phyloP scores from a whole-genome alignment of 2,329 filamentous ascomycete genomes.

The Grosmannia clavigera region DNA sequence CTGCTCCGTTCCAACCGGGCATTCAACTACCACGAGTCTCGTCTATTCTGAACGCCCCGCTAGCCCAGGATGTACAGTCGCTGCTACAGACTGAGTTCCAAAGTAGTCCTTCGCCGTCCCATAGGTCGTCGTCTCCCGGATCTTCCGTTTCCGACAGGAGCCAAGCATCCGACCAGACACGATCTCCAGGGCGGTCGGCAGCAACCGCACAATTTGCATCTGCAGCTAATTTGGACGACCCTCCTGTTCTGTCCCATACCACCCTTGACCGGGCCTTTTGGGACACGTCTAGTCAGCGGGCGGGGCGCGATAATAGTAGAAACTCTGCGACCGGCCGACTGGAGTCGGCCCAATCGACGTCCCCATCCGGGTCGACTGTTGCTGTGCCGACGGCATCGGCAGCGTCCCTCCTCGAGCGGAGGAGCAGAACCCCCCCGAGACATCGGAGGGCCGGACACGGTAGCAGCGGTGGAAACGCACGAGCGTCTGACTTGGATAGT shows the following conservation, averaged over 20 bases:
- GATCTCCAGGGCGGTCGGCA: neutral
- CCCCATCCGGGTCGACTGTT: neutral
- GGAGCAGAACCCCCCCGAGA: neutral
- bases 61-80: neutral
- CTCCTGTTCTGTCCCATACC: neutral
- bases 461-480: neutral
- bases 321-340: neutral
- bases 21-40: neutral
- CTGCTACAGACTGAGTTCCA: neutral
- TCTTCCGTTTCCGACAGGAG: neutral
- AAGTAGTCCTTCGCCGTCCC: neutral
- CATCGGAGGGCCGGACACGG: neutral
- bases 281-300: neutral
- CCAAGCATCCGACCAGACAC: neutral
- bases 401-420: neutral
- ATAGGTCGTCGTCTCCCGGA: neutral
- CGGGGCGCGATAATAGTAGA: neutral
- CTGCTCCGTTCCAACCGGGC: neutral
- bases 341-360: neutral
- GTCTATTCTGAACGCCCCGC: neutral
- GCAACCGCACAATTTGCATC: neutral
- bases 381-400: neutral
- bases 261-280: neutral
- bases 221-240: neutral
- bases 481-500: neutral